Evolutionary conservation across 2,329 filamentous ascomycete species (phyloP), one percentile per base, ranked within the genome.

Genomic region (Trichoderma endophyticum): DNA sequence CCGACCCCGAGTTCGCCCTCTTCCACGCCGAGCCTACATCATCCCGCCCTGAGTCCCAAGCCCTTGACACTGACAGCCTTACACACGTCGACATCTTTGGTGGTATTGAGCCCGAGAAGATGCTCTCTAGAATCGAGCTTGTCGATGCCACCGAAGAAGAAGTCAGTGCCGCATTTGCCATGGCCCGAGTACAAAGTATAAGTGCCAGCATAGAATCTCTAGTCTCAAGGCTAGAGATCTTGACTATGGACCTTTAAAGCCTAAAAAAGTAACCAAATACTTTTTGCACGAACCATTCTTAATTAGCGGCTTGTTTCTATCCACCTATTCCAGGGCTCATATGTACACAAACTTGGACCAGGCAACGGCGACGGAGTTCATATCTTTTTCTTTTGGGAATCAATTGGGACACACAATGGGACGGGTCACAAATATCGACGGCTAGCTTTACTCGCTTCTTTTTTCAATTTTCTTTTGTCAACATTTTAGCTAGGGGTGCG

Each of bases 101-200:
- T 61, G 87, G 86, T 48, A 82, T 92, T 72, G 83, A 87, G 73
- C 79, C 87, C 1, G 90, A 92, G 76, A 95, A 95, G 85, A 82
- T 86, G 3, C 83, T 89, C 62, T 83, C 88, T 15, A 86, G 88
- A 63, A 89, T 88, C 76, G 88, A 92, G 75, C 85, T 94, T n/a
- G 83, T 92, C 34, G 87, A 92, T 70, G 84, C 83, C 30, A 83
- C 84, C 1, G 83, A 87, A 72, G 85, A 87, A 68, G 85, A 86
- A 65, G 79, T 79, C 9, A 76, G 79, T 30, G 84, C 85, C 32
- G 79, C 79, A 9, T 74, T 85, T 24, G 83, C 86, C 51, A 83
- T 87, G 80, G 84, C 82, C 63, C 83, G 86, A 32, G 83, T 89
- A 63, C 83, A 86, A 77, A 84, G 83, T 74, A 83, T 89, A 72